Base-by-base conservation (phyloP, 768 basidiomycete species). In the Roridomyces roridus region DNA sequence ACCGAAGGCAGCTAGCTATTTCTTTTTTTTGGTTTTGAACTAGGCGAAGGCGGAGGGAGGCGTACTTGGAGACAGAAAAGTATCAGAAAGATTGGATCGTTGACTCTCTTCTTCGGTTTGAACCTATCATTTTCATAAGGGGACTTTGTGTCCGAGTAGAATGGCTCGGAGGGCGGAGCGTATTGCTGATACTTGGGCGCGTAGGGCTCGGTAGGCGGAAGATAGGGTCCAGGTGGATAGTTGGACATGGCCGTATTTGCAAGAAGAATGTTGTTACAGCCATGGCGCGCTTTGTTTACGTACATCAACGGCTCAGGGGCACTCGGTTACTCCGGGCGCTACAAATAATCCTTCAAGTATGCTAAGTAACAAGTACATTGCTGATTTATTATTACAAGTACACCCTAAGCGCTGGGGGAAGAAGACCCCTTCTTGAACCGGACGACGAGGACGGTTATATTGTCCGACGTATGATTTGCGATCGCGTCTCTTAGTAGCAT, bases 401-500 rank as follows among this genome's bases (percentile, higher is more conserved):
- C 31, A 34, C 15, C 31, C 15, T 34, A 34, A 11, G 10, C 31
- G 31, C 31, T 34, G 7, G 31, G 10, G 10, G 31, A 34, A 15
- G 31, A 34, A 15, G 31, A 15, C 7, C 4, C 31, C 15, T 58
- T 58, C 67, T 87, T 88, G 79, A 96, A 92, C 45, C 92, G 86
- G 28, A 98, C 82, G 50, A 98, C 92, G 51, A 98, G 72, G 25
- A 94, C 90, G 31, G 92, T 96, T 46, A 98, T 87, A 74, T 99
- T 99, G 72, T 99, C 97, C 37, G 90, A 91, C 15, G 95, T 95
- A 74, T 94, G 96, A 68, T 91, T 86, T 15, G 83, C 78, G 46
- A 97, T 80, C 17, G 97, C 97, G 65, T 96, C 87, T 56, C 92
- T 86, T 54, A 98, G 79, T 55, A 92, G 78, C 53, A 76, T 81